Base-by-base conservation (phyloP, 352 stramenopile genomes). In the Blastocystis sp. region DNA sequence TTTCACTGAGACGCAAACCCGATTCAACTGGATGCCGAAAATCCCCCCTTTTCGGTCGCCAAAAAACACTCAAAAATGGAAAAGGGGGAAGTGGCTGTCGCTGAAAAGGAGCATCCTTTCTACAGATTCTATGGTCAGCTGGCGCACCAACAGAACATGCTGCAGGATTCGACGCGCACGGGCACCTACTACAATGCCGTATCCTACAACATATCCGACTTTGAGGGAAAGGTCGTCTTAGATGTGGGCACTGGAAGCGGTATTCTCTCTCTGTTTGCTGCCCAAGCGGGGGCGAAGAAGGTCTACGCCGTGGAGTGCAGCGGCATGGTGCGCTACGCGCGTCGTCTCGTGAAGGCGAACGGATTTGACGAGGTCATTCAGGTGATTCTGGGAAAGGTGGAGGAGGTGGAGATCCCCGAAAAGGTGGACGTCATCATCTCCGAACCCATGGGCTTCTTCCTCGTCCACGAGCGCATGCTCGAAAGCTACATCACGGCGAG, bases 111-210 rank as follows among this genome's bases (percentile, higher is more conserved):
- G 37, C 90, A 98, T 91, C 95, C 95, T 65, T 98, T 97, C 91
- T 97, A 95, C 62, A 93, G 96, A 91, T 97, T 96, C 91, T 98
- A 98, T 90, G 95, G 95, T 21, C 95, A 96, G 94, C 93, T 97
- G n/a, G 90, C 96, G 77, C 98, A 99, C 92, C 98, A 99, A 91
- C 98, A 99, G 91, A 98, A 99, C 92, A 99, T 99, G 98, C 94
- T 99, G 24, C 97, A 98, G 88, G 98, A 99, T 92, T 95, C 98
- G 90, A 96, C 98, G 80, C 95, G 98, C 51, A 99, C 98, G 91
- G 96, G 96, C 69, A 97, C 97, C 6, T 99, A 99, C 93, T 96
- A 98, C 91, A 93, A 94, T 51, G 97, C 97, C 13, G 98, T 99
- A 92, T 93, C 98, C 50, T 94, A 96, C 37, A 99, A 99, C 91